These are phyloP conservation scores for Vicia villosa DNA, from an alignment of 306 rosid species.

Conservation along the genomic window DNA sequence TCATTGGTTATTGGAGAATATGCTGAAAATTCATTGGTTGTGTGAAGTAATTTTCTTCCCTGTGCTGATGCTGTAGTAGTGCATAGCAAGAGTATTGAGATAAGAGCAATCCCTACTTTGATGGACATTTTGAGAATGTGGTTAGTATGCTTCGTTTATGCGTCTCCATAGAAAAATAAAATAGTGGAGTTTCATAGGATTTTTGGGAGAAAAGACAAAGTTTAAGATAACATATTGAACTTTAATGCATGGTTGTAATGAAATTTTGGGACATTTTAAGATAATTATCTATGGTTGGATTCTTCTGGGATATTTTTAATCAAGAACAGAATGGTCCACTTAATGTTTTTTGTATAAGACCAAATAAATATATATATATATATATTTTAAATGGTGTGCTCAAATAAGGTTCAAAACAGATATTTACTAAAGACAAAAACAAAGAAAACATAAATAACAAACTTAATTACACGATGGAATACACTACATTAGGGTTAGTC, in stretches of 20 bases:
- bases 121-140: constrained; percentile 28
- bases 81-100: constrained; percentile 31
- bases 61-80: constrained; percentile 14
- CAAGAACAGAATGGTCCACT: too few species aligned
- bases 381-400: too few species aligned
- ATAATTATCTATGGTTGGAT: too few species aligned
- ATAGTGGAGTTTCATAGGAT: background rate
- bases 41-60: constrained; percentile 35
- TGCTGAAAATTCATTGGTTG: constrained; percentile 14
- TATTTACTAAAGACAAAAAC: too few species aligned
- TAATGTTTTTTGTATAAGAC: too few species aligned
- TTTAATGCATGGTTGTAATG: background rate
- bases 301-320: too few species aligned
- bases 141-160: background rate
- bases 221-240: background rate
- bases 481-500: too few species aligned
- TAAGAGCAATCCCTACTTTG: background rate
- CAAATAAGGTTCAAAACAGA: too few species aligned
- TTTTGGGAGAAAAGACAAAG: background rate
- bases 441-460: too few species aligned
- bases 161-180: background rate
- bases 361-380: too few species aligned
- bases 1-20: constrained; percentile 9
- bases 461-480: too few species aligned
- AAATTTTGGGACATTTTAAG: background rate